Base-by-base conservation (phyloP, 805 yeast species). In the Scheffersomyces stipitis region DNA sequence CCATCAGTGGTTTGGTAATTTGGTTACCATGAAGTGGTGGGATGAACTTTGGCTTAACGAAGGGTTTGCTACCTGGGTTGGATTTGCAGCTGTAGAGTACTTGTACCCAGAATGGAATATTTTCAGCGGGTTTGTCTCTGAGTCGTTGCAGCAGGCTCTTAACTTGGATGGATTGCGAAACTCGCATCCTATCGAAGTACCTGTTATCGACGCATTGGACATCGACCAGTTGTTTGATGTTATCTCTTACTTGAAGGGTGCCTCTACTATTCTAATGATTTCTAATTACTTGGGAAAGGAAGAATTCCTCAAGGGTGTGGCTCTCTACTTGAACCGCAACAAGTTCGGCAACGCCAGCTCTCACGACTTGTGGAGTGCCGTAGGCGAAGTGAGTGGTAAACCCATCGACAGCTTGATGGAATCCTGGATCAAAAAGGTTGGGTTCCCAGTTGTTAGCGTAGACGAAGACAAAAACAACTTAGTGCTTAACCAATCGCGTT, bases 21-120 rank as follows among this genome's bases (percentile, higher is more conserved):
- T 83, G 49, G 91, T 86, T 42, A 87, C 95, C 31, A 87, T 86
- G 95, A 80, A 83, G 52, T 87, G 95, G 93, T 86, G 96, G 96
- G 87, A 86, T 51, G 93, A 85, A 51, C 71, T 86, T 48, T 86
- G 95, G 95, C 75, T 86, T 43, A 86, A 86, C 55, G 95, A 86
- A 64, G 93, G 95, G 10, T 86, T 86, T 64, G 96, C 95, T 13
- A 86, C 96, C 18, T 86, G 86, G 81, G 84, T 83, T 55, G 86
- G 88, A 3, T 83, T 76, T 73, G 64, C 73, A 36, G 81, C 89
- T 13, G 82, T 82, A 36, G 81, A 83, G 53, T 60, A 73, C 45
- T 72, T 85, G 49, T 79, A 76, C 58, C 95, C 95, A 9, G 86
- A 82, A 43, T 86, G 95, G 95, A 80, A 84, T 51, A 81, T 82